Evolutionary conservation across 2,329 filamentous ascomycete genomes (phyloP).

Genomic region (Fusarium equiseti): DNA sequence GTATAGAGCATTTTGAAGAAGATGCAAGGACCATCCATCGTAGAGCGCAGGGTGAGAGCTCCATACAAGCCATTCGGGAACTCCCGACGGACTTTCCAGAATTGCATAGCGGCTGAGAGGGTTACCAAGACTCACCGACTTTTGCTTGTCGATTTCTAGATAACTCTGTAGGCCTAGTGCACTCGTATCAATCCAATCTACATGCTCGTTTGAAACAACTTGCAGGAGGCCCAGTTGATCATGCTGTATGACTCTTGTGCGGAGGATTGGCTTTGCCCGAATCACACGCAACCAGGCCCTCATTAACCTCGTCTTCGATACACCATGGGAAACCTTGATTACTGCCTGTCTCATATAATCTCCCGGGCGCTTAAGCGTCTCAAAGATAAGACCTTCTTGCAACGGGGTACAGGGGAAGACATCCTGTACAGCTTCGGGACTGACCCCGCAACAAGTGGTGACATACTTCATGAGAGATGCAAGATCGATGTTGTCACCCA

Average conservation of each 20-base stretch:
- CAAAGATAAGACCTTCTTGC: background rate
- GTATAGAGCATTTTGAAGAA: no score
- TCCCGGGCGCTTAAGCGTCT: background rate
- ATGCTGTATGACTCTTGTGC: background rate
- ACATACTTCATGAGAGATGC: no score
- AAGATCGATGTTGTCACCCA: no score
- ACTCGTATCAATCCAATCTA: background rate
- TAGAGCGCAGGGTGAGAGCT: background rate
- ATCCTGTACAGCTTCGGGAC: background rate
- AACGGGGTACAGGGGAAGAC: background rate
- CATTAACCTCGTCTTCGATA: background rate
- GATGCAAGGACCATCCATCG: slow-evolving; percentile 3
- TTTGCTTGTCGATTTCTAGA: background rate
- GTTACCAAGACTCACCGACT: background rate
- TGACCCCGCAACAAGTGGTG: background rate
- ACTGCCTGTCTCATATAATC: background rate
- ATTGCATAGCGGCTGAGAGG: background rate
- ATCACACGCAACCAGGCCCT: background rate
- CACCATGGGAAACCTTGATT: background rate
- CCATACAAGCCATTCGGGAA: background rate
- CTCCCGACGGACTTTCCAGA: background rate
- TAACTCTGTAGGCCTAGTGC: no score
- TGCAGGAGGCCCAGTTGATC: background rate
- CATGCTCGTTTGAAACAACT: background rate
- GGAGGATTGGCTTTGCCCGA: background rate